Evolutionary conservation across 495 filamentous ascomycete species (phyloP), one percentile per base, ranked within the genome.

Genomic region (Penicillium steckii): DNA sequence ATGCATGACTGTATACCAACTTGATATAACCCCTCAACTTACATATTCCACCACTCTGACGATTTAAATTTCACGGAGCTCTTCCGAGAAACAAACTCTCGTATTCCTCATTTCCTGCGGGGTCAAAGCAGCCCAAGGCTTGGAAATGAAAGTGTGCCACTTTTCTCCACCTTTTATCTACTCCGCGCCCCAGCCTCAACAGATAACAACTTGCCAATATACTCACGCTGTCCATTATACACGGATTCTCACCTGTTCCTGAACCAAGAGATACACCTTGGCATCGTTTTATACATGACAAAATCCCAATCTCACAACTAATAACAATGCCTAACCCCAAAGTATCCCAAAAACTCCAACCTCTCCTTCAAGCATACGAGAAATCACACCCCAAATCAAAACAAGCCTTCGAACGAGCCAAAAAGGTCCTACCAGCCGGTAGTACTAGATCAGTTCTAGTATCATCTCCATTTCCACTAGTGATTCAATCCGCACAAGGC

Each of bases 401-500:
- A 1, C 15, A 22, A 6, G 33, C 44, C 15, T 25, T 62, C 66
- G 60, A 70, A 15, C 49, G 64, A 26, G 76, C 79, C 17, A 49
- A 62, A 18, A 26, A 67, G 26, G 57, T 66, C 33, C 63, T 83
- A 2, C 82, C 82, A 1, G 80, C 80, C 13, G 81, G 82, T 45
- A 85, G 83, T 57, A 85, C 82, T 8, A 66, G 82, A 26, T 78
- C 74, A 4, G 68, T 82, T 10, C 68, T 85, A 0, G 71, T 80
- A 56, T 73, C 73, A 22, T 57, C 57, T 1, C 82, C 82, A 1
- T 85, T 82, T 44, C 80, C 80, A 2, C 53, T 83, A 21, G 57
- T 64, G 53, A 64, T 75, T 61, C 59, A 58, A 51, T 72, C 56
- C 22, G 74, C 68, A 32, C 54, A 63, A 52, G 76, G 48, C 10